These are phyloP conservation scores for Graphilbum sp. DNA, from an alignment of 2,329 filamentous ascomycete species.

Conservation along the genomic window DNA sequence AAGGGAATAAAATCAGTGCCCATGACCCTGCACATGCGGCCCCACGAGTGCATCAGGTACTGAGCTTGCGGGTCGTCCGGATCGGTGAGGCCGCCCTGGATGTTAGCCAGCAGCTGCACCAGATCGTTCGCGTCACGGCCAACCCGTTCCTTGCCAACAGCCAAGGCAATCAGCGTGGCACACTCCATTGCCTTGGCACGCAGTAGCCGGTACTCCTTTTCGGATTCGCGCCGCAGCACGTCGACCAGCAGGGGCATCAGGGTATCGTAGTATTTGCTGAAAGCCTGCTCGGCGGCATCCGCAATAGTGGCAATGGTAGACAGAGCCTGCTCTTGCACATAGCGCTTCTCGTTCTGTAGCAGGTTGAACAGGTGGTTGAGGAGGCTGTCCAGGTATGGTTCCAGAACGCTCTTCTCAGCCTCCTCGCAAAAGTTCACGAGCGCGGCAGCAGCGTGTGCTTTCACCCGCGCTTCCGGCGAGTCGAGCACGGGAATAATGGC, in stretches of 20 bases:
- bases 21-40: slow-evolving; percentile 92
- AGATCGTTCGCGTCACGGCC: slow-evolving; percentile 74
- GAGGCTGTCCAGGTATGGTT: slow-evolving; percentile 83
- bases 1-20: slow-evolving; percentile 84
- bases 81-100: slow-evolving; percentile 76
- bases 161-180: slow-evolving; percentile 85
- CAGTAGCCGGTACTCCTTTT: slow-evolving; percentile 81
- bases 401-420: slow-evolving; percentile 78
- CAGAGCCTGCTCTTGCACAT: slow-evolving; percentile 92
- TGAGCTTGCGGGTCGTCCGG: slow-evolving; percentile 90
- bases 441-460: slow-evolving; percentile 93
- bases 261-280: slow-evolving; percentile 87
- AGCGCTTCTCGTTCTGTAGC: slow-evolving; percentile 81
- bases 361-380: slow-evolving; percentile 74
- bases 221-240: slow-evolving; percentile 75
- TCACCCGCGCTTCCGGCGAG: slow-evolving; percentile 80
- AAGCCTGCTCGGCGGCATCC: slow-evolving; percentile 92
- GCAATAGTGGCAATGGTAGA: slow-evolving; percentile 97
- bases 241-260: slow-evolving; percentile 90
- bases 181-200: slow-evolving; percentile 99
- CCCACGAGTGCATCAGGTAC: slow-evolving; percentile 98
- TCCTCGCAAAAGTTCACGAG: slow-evolving; percentile 99
- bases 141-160: slow-evolving; percentile 86
- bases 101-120: slow-evolving; percentile 72
- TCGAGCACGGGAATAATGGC: slow-evolving; percentile 87